Conservation (phyloP, 129 eudicot species). For the Helichrysum umbraculigerum region DNA sequence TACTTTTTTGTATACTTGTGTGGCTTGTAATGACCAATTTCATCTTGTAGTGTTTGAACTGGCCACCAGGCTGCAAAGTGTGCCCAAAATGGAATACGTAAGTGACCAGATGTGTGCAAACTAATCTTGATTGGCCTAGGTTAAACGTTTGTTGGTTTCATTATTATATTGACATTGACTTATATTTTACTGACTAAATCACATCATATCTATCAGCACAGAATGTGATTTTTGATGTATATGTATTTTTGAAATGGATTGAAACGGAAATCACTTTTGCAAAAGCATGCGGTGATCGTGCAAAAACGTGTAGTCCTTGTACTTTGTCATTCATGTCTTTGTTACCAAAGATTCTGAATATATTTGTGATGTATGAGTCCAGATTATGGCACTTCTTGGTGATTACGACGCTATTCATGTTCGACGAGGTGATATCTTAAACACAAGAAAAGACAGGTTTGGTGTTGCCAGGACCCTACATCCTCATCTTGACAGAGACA, state of each 20-base stretch:
- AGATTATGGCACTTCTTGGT: constrained; percentile 84
- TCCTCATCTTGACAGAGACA: constrained; percentile 94
- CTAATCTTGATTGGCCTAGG: neutral
- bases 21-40: neutral
- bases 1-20: neutral
- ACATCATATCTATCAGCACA: no score
- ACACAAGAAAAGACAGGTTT: constrained; percentile 86
- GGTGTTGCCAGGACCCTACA: constrained; percentile 75
- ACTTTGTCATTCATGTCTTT: neutral
- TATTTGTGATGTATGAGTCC: constrained; percentile 15
- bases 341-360: constrained; percentile 15
- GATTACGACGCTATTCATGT: constrained; percentile 96
- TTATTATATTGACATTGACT: neutral
- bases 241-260: neutral
- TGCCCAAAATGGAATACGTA: neutral
- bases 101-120: neutral
- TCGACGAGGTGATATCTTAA: constrained; percentile 87
- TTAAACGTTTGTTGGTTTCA: neutral
- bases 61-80: neutral
- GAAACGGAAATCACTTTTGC: neutral
- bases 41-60: neutral
- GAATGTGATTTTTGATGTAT: neutral
- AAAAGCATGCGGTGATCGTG: neutral
- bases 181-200: neutral
- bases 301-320: neutral